Evolutionary conservation across 2,329 filamentous ascomycete species (phyloP).

Genomic region (Fusarium citri): DNA sequence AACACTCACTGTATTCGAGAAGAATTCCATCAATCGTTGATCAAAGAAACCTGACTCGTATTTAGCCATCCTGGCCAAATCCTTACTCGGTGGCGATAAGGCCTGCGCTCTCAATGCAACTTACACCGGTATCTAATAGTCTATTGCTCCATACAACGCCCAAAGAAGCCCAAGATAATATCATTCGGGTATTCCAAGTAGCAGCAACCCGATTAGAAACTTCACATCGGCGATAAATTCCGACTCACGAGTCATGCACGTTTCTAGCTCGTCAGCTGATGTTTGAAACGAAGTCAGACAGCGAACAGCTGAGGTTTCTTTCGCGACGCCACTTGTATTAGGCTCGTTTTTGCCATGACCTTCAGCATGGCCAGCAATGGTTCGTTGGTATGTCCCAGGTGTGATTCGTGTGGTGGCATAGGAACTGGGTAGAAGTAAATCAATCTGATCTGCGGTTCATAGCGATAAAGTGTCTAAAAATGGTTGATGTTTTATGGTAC

Average conservation of each 20-base stretch:
- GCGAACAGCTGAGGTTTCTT: not conserved
- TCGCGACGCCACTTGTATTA: conserved; percentile 3
- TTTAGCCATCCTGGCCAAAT: not conserved
- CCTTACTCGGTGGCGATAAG: not conserved
- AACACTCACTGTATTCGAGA: not conserved
- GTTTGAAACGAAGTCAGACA: not conserved
- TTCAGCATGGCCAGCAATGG: not conserved
- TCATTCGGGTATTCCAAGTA: not conserved
- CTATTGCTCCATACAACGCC: not conserved
- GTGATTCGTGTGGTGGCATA: not conserved
- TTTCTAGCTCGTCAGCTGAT: not conserved
- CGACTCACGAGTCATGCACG: not conserved
- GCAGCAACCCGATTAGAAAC: accelerated
- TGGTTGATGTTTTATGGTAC: not conserved
- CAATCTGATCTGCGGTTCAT: not conserved
- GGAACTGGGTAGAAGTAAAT: not conserved
- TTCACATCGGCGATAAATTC: not conserved
- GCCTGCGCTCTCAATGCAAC: accelerated
- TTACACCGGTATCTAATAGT: accelerated
- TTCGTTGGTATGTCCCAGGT: not conserved
- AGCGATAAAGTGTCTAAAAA: not conserved
- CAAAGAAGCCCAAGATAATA: accelerated
- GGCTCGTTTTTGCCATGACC: not conserved
- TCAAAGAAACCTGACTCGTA: not conserved
- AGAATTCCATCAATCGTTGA: not conserved